Conservation (phyloP, 1,284 basidiomycete species). For the Apiotrichum sp. region DNA sequence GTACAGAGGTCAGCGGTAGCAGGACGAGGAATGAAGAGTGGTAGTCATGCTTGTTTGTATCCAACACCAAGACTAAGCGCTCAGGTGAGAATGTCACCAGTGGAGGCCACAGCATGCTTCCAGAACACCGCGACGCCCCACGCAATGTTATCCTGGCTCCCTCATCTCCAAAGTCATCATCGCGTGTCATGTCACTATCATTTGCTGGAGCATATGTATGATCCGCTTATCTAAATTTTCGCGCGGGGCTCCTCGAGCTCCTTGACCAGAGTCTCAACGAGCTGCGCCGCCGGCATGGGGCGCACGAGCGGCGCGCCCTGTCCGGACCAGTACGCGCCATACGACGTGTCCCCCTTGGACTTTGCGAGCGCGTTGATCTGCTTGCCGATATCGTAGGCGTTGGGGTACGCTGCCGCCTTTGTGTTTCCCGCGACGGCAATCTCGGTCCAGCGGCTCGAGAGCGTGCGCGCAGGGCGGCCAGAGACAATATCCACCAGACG, state of each 20-base stretch:
- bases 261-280: constrained; percentile 20
- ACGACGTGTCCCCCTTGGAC: constrained; percentile 26
- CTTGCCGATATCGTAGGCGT: constrained; percentile 35
- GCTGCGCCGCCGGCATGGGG: constrained; percentile 23
- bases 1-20: too few relatives aligned
- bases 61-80: too few relatives aligned
- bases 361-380: constrained; percentile 31
- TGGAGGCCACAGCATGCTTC: too few relatives aligned
- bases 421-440: constrained; percentile 4
- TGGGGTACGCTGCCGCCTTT: constrained; percentile 26
- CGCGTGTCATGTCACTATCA: too few relatives aligned
- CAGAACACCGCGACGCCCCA: too few relatives aligned
- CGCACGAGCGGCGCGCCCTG: constrained; percentile 25
- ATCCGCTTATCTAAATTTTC: too few relatives aligned
- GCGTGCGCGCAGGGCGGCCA: constrained; percentile 31
- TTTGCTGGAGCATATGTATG: too few relatives aligned
- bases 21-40: too few relatives aligned
- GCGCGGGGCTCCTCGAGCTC: constrained; percentile 9
- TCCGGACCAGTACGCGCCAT: constrained; percentile 38
- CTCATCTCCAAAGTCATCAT: too few relatives aligned
- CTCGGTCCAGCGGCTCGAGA: constrained; percentile 25
- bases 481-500: constrained; percentile 24
- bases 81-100: too few relatives aligned
- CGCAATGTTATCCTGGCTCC: too few relatives aligned
- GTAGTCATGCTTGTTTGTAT: too few relatives aligned